Percentiles rank a stretch among this genome's conserved stretches.
Evolutionary conservation across 805 yeast species (phyloP).

Genomic region (Myxozyma nipponensis): DNA sequence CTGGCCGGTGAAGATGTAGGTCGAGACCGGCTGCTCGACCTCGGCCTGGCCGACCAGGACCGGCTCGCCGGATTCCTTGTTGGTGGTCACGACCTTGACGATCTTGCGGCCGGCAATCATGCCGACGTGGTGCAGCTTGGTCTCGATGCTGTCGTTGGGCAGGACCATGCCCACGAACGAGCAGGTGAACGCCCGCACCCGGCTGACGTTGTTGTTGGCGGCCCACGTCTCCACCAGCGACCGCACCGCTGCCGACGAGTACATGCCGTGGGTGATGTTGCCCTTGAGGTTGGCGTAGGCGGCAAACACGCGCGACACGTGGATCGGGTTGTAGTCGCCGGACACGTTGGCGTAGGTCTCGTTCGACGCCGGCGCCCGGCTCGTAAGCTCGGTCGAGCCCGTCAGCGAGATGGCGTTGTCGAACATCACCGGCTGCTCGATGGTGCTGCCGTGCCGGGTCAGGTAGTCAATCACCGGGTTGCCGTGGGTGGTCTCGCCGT

Average conservation of each 20-base stretch:
- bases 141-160: conserved; percentile 86
- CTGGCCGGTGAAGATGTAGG: conserved; percentile 98
- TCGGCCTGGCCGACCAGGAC: conserved; percentile 96
- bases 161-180: conserved; percentile 94
- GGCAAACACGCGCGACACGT: conserved; percentile 92
- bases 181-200: conserved; percentile 92
- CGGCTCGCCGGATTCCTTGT: conserved; percentile 68
- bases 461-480: conserved; percentile 96
- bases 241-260: conserved; percentile 92
- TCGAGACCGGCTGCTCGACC: conserved; percentile 95
- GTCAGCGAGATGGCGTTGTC: conserved; percentile 86
- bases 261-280: conserved; percentile 99
- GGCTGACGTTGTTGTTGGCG: conserved; percentile 91
- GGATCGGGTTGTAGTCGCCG: conserved; percentile 98
- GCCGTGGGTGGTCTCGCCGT: conserved; percentile 85
- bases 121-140: conserved; percentile 91
- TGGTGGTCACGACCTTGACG: conserved; percentile 83
- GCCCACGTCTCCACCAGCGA: conserved; percentile 97
- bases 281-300: conserved; percentile 92
- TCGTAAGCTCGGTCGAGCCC: conserved; percentile 43
- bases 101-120: conserved; percentile 99
- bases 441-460: conserved; percentile 83
- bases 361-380: conserved; percentile 82
- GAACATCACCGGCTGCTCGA: conserved; percentile 88
- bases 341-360: conserved; percentile 96